Evolutionary conservation across 73 alveolate species (phyloP).

Genomic region (Paramecium caudatum): DNA sequence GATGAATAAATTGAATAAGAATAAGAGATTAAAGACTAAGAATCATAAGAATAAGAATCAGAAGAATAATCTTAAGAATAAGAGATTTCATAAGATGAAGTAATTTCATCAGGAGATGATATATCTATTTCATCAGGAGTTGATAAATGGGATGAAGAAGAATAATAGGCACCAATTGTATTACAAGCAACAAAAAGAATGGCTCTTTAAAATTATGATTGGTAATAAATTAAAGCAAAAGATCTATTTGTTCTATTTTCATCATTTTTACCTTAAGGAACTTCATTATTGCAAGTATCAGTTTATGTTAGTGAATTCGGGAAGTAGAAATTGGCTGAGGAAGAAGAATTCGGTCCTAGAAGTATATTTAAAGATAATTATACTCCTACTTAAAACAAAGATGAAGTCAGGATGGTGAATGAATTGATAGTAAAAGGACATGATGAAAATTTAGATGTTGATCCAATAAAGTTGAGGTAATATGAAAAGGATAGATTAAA

Average conservation of each 20-base stretch:
- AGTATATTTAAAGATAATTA: slow-evolving; percentile 71
- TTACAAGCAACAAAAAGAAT: slow-evolving; percentile 88
- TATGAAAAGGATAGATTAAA: slow-evolving; percentile 95
- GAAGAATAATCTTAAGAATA: slow-evolving; percentile 72
- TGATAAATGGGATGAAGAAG: slow-evolving; percentile 79
- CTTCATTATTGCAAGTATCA: slow-evolving; percentile 85
- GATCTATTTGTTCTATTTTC: slow-evolving; percentile 91
- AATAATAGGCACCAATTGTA: slow-evolving; percentile 81
- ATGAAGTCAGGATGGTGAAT: slow-evolving; percentile 57
- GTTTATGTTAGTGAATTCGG: slow-evolving; percentile 96
- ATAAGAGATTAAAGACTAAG: slow-evolving; percentile 31
- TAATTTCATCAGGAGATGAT: slow-evolving; percentile 60
- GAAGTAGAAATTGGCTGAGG: slow-evolving; percentile 90
- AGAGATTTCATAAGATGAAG: slow-evolving; percentile 68
- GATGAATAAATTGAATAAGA: slow-evolving; percentile 36
- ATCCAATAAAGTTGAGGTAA: slow-evolving; percentile 82
- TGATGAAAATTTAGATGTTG: slow-evolving; percentile 87
- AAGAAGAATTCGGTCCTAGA: slow-evolving; percentile 91
- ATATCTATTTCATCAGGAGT: slow-evolving; percentile 70
- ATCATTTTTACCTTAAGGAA: slow-evolving; percentile 92
- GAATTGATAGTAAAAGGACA: slow-evolving; percentile 70
- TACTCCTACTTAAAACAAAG: slow-evolving; percentile 36
- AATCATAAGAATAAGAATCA: slow-evolving; percentile 74
- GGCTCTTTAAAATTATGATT: slow-evolving; percentile 95
- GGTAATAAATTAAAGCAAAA: slow-evolving; percentile 93